A percentile compares a stretch with the other conserved stretches of the same genome.
Evolutionary conservation across 352 stramenopile species (phyloP).

Genomic region (Globisporangium iwayamae): DNA sequence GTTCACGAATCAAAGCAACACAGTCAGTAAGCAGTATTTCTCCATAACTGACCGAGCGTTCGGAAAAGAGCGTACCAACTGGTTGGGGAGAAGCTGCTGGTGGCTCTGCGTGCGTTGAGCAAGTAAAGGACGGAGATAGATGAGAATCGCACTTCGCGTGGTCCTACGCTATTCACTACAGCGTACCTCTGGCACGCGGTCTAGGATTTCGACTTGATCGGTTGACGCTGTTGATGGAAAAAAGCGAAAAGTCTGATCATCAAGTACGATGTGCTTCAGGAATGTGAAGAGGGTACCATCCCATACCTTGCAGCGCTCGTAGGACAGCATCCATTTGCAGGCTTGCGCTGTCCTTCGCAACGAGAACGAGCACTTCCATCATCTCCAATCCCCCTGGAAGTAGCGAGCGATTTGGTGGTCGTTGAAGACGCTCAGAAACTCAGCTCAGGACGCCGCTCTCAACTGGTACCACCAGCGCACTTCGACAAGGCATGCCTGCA

Average conservation of each 20-base stretch:
- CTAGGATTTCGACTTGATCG: constrained; percentile 26
- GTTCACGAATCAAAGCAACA: background rate
- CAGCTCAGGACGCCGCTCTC: background rate
- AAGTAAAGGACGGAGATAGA: background rate
- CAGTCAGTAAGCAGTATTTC: no score
- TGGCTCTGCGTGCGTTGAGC: background rate
- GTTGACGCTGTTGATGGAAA: constrained; percentile 9
- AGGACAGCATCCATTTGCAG: constrained; percentile 26
- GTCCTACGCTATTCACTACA: constrained; percentile 2
- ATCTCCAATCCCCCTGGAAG: background rate
- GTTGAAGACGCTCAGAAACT: background rate
- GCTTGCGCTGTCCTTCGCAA: constrained; percentile 17
- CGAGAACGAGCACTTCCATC: constrained; percentile 40
- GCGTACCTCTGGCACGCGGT: constrained; percentile 25
- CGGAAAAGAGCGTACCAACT: constrained; percentile 19
- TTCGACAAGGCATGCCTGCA: background rate
- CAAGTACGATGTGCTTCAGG: no score
- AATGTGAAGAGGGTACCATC: no score
- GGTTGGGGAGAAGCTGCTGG: constrained; percentile 19
- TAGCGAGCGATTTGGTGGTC: no score
- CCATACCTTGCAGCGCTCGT: constrained; percentile 17
- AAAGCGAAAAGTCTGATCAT: no score
- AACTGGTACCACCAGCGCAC: background rate
- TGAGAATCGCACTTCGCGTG: no score
- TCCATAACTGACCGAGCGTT: background rate